A percentile compares a stretch with the other conserved stretches of the same genome.
These are phyloP conservation scores for Aphanocladium album DNA, from an alignment of 2,329 filamentous ascomycete species.

Conservation along the genomic window DNA sequence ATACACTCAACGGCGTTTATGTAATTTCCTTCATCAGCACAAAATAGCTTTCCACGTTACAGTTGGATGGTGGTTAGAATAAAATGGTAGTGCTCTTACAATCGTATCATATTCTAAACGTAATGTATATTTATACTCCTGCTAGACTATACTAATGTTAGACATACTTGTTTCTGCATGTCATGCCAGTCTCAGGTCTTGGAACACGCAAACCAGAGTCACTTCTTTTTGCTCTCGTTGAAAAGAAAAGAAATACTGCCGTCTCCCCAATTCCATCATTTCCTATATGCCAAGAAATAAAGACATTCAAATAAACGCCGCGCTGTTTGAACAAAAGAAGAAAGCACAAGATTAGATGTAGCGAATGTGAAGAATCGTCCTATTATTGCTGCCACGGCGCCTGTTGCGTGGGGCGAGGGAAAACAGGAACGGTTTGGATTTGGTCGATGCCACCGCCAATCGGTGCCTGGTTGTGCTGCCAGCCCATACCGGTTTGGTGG, in stretches of 20 bases:
- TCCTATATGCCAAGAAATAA: constrained; percentile 15
- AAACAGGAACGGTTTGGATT: constrained; percentile 74
- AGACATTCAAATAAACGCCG: constrained; percentile 17
- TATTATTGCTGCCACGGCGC: constrained; percentile 54
- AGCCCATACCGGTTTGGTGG: constrained; percentile 79
- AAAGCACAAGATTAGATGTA: constrained; percentile 4
- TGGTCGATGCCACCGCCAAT: constrained; percentile 80
- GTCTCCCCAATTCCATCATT: background rate
- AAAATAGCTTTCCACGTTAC: background rate
- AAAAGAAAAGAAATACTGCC: background rate
- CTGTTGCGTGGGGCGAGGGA: constrained; percentile 70
- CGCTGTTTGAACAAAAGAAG: constrained; percentile 11
- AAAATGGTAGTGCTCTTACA: background rate
- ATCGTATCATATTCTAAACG: background rate
- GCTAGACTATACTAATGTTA: background rate
- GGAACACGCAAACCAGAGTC: background rate
- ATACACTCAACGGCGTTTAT: background rate
- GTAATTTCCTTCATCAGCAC: background rate
- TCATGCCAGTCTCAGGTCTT: background rate
- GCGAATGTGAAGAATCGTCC: background rate
- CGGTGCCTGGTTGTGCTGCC: constrained; percentile 73
- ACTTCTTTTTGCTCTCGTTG: background rate
- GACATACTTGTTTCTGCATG: background rate
- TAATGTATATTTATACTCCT: constrained; percentile 2
- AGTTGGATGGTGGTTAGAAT: background rate